Evolutionary conservation across 805 yeast genomes (phyloP).

Genomic region (Ogataea pini): DNA sequence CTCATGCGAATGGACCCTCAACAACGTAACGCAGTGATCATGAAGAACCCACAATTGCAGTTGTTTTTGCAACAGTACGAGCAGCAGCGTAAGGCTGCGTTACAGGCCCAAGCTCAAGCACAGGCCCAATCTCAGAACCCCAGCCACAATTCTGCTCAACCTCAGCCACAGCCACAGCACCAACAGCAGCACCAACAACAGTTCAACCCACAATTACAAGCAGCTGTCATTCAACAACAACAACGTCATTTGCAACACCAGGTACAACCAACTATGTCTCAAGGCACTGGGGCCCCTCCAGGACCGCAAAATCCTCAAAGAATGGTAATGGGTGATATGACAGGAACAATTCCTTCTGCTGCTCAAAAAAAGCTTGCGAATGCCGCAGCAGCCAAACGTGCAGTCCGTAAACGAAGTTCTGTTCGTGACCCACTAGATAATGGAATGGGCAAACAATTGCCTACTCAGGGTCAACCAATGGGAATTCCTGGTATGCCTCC

Average conservation of each 20-base stretch:
- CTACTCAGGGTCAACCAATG: slow-evolving; percentile 5
- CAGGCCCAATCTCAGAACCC: slow-evolving; percentile 14
- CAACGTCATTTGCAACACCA: slow-evolving; percentile 29
- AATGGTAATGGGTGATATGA: slow-evolving; percentile 6
- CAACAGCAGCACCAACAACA: slow-evolving; percentile 23
- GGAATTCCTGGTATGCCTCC: slow-evolving; percentile 17
- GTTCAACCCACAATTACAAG: slow-evolving; percentile 28
- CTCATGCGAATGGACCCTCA: slow-evolving; percentile 39
- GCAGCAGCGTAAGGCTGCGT: slow-evolving; percentile 33
- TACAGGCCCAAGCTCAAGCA: slow-evolving; percentile 25
- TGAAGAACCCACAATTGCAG: slow-evolving; percentile 38
- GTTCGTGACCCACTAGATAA: slow-evolving; percentile 15
- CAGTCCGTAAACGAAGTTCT: slow-evolving; percentile 18
- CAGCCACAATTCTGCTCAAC: slow-evolving; percentile 10
- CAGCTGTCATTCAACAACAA: slow-evolving; percentile 31
- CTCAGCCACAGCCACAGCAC: slow-evolving; percentile 9
- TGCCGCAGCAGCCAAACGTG: slow-evolving; percentile 8
- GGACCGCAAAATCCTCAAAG: slow-evolving; percentile 8
- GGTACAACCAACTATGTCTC: slow-evolving; percentile 36
- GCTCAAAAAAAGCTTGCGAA: slow-evolving; percentile 9
- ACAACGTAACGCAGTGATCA: slow-evolving; percentile 34
- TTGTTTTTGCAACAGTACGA: slow-evolving; percentile 36
- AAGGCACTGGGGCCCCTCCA: slow-evolving; percentile 14
- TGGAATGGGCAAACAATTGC: slow-evolving; percentile 7
- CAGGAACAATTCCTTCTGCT: slow-evolving; percentile 11